phyloP scores from a whole-genome alignment of 1,284 basidiomycete species.

The Phylloboletellus chloephorus region DNA sequence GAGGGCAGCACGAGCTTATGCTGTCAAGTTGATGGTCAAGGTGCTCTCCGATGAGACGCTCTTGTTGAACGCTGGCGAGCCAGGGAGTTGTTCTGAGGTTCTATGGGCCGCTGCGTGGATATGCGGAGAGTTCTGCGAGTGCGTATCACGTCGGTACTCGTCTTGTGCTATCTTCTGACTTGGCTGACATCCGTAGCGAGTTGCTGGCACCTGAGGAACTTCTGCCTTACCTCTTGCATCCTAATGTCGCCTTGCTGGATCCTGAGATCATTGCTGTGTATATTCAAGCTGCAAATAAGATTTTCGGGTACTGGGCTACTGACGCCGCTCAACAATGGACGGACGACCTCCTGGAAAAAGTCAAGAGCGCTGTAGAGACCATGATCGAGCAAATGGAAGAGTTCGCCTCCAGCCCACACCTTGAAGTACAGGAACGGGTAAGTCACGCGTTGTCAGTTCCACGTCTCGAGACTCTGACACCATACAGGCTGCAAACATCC shows the following conservation, averaged over 20 bases:
- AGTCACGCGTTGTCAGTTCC: conserved; percentile 27
- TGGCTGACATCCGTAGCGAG: conserved; percentile 42
- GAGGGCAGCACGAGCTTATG: conserved; percentile 67
- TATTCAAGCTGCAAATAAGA: conserved; percentile 79
- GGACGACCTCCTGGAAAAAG: conserved; percentile 56
- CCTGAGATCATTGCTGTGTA: conserved; percentile 69
- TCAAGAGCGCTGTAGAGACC: conserved; percentile 57
- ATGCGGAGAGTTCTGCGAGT: conserved; percentile 89
- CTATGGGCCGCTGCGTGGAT: conserved; percentile 94
- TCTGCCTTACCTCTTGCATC: conserved; percentile 62
- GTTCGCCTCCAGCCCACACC: conserved; percentile 56
- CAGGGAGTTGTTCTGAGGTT: conserved; percentile 71
- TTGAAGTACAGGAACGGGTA: conserved; percentile 90
- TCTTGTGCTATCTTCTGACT: conserved; percentile 8
- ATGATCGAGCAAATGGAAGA: conserved; percentile 52
- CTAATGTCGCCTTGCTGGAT: conserved; percentile 47
- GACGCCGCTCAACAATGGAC: conserved; percentile 74
- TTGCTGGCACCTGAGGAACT: conserved; percentile 66
- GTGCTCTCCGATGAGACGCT: conserved; percentile 76
- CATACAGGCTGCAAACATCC: conserved; percentile 68
- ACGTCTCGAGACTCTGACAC: conserved; percentile 1
- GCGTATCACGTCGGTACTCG: conserved; percentile 23
- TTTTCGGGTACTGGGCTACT: conserved; percentile 82
- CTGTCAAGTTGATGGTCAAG: conserved; percentile 77
- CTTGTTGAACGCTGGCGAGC: conserved; percentile 53